Conservation (phyloP, 352 stramenopile species). For the Plasmopara muralis region DNA sequence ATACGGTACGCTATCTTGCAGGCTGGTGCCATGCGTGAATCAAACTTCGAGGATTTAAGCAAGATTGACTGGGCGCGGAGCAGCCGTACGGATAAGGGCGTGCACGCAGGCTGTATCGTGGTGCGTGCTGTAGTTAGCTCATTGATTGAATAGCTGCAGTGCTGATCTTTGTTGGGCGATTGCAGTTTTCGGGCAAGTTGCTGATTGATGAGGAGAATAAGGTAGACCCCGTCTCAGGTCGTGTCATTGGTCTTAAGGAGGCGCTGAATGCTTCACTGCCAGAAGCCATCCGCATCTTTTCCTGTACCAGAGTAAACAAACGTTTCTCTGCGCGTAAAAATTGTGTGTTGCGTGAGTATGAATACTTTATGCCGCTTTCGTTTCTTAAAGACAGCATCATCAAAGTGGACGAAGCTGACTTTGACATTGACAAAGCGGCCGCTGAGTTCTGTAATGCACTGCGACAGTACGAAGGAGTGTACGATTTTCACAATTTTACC, state of each 20-base stretch:
- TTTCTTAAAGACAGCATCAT: slow-evolving; percentile 53
- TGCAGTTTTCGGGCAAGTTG: slow-evolving; percentile 83
- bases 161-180: slow-evolving; percentile 3
- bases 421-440: slow-evolving; percentile 37
- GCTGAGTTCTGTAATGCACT: slow-evolving; percentile 45
- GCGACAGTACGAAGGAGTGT: slow-evolving; percentile 73
- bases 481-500: slow-evolving; percentile 91
- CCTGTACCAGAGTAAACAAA: slow-evolving; percentile 83
- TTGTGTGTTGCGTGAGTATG: slow-evolving; percentile 85
- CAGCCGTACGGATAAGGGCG: slow-evolving; percentile 89
- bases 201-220: slow-evolving; percentile 70
- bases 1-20: slow-evolving; percentile 73
- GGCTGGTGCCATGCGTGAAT: slow-evolving; percentile 78
- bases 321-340: slow-evolving; percentile 84
- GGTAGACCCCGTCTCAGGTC: slow-evolving; percentile 48
- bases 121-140: slow-evolving; percentile 28
- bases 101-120: slow-evolving; percentile 87
- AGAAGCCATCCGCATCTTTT: slow-evolving; percentile 80
- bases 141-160: background rate
- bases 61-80: slow-evolving; percentile 89
- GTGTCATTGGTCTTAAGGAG: slow-evolving; percentile 51
- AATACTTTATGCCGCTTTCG: slow-evolving; percentile 86
- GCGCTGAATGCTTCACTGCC: slow-evolving; percentile 76
- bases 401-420: slow-evolving; percentile 9
- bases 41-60: slow-evolving; percentile 78